phyloP scores from a whole-genome alignment of 345 rosid species.

The Gossypium rotundifolium region DNA sequence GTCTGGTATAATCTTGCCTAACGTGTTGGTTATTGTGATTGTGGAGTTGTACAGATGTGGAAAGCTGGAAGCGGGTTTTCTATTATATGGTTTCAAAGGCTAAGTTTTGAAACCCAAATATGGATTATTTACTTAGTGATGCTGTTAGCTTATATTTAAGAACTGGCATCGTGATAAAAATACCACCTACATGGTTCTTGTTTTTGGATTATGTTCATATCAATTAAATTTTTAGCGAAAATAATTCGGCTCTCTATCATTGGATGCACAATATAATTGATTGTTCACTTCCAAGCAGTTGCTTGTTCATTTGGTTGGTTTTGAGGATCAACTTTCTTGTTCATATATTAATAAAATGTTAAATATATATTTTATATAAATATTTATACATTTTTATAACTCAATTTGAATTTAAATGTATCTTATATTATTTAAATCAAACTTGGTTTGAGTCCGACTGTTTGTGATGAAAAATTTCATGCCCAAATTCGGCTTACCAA shows the following conservation, averaged over 20 bases:
- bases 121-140: neutral
- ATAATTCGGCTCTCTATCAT: neutral
- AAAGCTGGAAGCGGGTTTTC: constrained; percentile 7
- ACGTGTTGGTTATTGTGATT: neutral
- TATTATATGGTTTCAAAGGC: neutral
- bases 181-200: neutral
- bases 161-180: neutral
- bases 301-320: no score
- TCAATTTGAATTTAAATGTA: no score
- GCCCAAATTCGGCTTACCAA: no score
- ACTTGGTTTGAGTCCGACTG: no score
- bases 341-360: no score
- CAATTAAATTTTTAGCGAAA: neutral
- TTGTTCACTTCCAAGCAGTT: neutral
- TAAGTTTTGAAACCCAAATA: neutral
- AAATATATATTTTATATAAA: no score
- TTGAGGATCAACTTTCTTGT: no score
- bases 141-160: neutral
- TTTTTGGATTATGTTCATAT: neutral
- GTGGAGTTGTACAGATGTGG: constrained; percentile 14
- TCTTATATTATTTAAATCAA: no score
- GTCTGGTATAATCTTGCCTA: constrained; percentile 16
- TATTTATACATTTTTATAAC: no score
- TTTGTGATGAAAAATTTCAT: no score
- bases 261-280: neutral